A percentile compares a stretch with the other conserved stretches of the same genome.
Evolutionary conservation across 352 stramenopile genomes (phyloP).

Genomic region (Phytophthora macrochlamydospora): DNA sequence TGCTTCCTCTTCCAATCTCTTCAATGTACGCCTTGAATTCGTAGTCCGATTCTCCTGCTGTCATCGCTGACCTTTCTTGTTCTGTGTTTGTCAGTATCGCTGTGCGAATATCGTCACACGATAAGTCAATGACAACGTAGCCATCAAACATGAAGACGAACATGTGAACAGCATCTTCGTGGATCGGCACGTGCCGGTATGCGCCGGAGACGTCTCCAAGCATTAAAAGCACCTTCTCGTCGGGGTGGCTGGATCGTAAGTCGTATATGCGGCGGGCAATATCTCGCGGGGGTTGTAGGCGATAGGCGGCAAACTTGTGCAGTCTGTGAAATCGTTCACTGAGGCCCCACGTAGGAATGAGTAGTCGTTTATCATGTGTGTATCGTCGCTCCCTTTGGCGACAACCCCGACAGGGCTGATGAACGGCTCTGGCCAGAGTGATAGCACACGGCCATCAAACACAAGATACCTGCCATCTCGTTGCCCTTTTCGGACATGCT

Average conservation of each 20-base stretch:
- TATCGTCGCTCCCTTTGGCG: conserved; percentile 1
- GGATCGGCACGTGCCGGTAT: conserved; percentile 12
- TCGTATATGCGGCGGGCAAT: conserved; percentile 4
- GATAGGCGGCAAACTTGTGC: background rate
- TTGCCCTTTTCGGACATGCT: conserved; percentile 13
- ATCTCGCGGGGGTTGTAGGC: conserved; percentile 6
- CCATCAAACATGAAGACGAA: conserved; percentile 12
- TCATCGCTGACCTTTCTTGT: too few relatives aligned
- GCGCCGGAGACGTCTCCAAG: conserved; percentile 10
- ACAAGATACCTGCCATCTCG: conserved; percentile 9
- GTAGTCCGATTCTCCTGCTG: too few relatives aligned
- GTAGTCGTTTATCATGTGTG: conserved; percentile 11
- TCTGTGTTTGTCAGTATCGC: too few relatives aligned
- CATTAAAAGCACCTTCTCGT: conserved; percentile 3
- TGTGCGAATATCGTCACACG: background rate
- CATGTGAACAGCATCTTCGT: conserved; percentile 13
- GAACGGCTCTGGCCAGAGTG: conserved; percentile 7
- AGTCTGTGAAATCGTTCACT: conserved; percentile 14
- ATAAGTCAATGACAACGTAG: conserved; percentile 6
- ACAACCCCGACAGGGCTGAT: conserved; percentile 6
- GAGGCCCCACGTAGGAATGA: conserved; percentile 2
- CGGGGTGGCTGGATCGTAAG: conserved; percentile 1
- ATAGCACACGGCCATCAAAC: background rate
- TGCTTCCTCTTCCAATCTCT: too few relatives aligned
- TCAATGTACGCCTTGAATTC: too few relatives aligned